phyloP scores from a whole-genome alignment of 441 rosid species.

The Geranium incanum region DNA sequence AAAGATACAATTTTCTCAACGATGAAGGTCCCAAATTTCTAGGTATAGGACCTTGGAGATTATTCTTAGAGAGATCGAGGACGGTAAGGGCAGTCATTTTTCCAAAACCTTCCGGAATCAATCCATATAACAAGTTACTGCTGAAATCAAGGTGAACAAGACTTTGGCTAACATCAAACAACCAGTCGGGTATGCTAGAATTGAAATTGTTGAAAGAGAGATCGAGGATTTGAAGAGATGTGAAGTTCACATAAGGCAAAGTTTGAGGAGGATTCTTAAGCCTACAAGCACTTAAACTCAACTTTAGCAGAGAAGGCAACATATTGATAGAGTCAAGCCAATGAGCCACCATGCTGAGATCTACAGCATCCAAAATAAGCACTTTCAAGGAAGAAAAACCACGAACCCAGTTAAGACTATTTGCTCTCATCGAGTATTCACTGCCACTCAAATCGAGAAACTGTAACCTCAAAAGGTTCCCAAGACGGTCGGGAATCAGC shows the following conservation, averaged over 20 bases:
- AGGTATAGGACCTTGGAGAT: constrained; percentile 11
- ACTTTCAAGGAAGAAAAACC: constrained; percentile 8
- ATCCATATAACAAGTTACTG: neutral
- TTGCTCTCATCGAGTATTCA: neutral
- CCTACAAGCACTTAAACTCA: neutral
- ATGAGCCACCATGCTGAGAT: neutral
- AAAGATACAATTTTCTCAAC: constrained; percentile 9
- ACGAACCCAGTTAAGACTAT: constrained; percentile 14
- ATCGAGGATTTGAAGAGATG: neutral
- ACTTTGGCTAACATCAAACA: constrained; percentile 3
- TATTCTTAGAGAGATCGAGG: constrained; percentile 11
- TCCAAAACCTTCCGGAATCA: constrained; percentile 13
- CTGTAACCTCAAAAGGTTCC: constrained; percentile 21
- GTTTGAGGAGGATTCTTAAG: neutral
- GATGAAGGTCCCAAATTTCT: constrained; percentile 5
- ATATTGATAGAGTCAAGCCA: constrained; percentile 3
- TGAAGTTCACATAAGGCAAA: neutral
- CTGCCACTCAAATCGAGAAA: constrained; percentile 12
- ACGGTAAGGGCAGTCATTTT: constrained; percentile 15
- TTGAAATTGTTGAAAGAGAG: neutral
- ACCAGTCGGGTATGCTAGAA: constrained; percentile 1
- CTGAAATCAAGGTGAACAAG: constrained; percentile 9
- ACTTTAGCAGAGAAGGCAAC: constrained; percentile 4
- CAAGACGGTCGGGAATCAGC: constrained; percentile 16
- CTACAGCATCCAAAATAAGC: neutral